A percentile compares a stretch with the other conserved stretches of the same genome.
Conservation (phyloP, 1,284 basidiomycete genomes). For the Prillingera fragicola region DNA sequence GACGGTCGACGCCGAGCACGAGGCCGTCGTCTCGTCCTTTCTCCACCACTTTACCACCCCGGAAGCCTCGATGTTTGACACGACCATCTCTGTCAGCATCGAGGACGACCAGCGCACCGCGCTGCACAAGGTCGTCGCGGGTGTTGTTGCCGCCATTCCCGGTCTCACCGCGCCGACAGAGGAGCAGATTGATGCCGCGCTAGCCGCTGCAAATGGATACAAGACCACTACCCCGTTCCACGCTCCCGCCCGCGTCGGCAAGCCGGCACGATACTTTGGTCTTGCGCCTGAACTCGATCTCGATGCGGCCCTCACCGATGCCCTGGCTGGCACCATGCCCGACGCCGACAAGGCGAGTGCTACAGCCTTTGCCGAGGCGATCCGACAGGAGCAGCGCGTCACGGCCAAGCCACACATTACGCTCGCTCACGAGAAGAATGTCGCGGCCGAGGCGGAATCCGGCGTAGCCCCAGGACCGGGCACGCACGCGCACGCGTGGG, state of each 20-base stretch:
- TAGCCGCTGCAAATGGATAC: slow-evolving; percentile 51
- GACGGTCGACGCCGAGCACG: slow-evolving; percentile 57
- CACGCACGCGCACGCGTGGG: slow-evolving; percentile 55
- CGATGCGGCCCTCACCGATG: slow-evolving; percentile 17
- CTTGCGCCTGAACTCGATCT: slow-evolving; percentile 69
- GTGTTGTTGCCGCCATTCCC: slow-evolving; percentile 55
- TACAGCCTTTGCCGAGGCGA: slow-evolving; percentile 52
- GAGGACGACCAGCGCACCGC: slow-evolving; percentile 56
- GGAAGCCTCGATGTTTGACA: slow-evolving; percentile 59
- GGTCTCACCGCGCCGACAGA: slow-evolving; percentile 51
- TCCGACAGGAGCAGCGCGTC: slow-evolving; percentile 57
- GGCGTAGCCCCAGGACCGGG: slow-evolving; percentile 10
- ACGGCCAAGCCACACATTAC: slow-evolving; percentile 74
- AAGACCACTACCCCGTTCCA: slow-evolving; percentile 35
- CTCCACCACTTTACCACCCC: slow-evolving; percentile 64
- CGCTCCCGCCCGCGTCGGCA: slow-evolving; percentile 36
- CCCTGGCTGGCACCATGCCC: slow-evolving; percentile 7
- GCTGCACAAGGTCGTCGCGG: slow-evolving; percentile 59
- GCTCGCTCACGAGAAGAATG: slow-evolving; percentile 65
- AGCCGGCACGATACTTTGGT: slow-evolving; percentile 64
- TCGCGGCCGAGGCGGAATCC: slow-evolving; percentile 50
- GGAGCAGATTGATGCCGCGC: slow-evolving; percentile 58
- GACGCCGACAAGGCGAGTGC: slow-evolving; percentile 37
- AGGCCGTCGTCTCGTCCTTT: slow-evolving; percentile 76
- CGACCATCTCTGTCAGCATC: slow-evolving; percentile 61